A percentile compares a stretch with the other conserved stretches of the same genome.
phyloP scores from a whole-genome alignment of 495 filamentous ascomycete species.

The Aspergillus diversus region DNA sequence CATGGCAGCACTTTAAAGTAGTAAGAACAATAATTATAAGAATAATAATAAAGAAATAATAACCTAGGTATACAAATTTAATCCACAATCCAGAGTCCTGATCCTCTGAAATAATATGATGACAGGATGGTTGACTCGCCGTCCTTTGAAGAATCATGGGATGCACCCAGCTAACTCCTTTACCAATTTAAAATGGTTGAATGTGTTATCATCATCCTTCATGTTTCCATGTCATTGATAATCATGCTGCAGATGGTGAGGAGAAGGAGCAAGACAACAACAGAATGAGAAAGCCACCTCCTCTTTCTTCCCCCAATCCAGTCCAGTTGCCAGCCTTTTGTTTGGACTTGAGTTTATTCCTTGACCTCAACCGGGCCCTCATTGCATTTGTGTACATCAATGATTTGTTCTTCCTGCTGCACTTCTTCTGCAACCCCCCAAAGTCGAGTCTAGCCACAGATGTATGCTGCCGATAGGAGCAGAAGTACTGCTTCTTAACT shows the following conservation, averaged over 20 bases:
- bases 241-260: not conserved
- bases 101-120: not conserved
- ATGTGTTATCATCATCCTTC: conserved; percentile 2
- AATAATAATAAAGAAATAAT: conserved; percentile 7
- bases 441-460: conserved; percentile 18
- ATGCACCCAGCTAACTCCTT: not conserved
- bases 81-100: not conserved
- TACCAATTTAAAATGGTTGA: conserved; percentile 1
- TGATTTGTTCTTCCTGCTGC: conserved; percentile 43
- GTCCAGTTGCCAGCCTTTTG: conserved; percentile 13
- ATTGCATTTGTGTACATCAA: conserved; percentile 41
- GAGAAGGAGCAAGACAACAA: conserved; percentile 4
- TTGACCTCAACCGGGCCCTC: conserved; percentile 13
- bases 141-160: not conserved
- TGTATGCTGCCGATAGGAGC: conserved; percentile 29
- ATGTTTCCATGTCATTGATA: not conserved
- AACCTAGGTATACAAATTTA: not conserved
- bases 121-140: not conserved
- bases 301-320: conserved; percentile 11
- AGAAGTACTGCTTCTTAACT: conserved; percentile 13
- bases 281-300: conserved; percentile 7
- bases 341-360: conserved; percentile 11
- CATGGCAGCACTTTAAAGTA: not conserved
- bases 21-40: not conserved
- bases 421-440: conserved; percentile 26